Base-by-base conservation (phyloP, 176 grass and related monocot genomes). In the Phoenix dactylifera region DNA sequence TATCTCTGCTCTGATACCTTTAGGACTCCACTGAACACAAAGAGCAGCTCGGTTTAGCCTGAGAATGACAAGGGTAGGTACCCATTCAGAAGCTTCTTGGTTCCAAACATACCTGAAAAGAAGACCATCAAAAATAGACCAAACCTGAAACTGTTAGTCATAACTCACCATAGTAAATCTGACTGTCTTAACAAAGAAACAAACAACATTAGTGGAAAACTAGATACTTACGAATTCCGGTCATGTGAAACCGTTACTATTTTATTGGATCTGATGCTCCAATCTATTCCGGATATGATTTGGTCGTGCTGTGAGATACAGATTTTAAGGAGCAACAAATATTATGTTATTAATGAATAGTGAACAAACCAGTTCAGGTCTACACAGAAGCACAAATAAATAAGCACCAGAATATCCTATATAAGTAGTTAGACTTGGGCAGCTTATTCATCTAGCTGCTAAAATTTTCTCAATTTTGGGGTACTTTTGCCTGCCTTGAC, bases 201-300 rank as follows among this genome's bases (percentile, higher is more conserved):
- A 9, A 73, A 44, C 22, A 64, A 64, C 67, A 75, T 19, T 30
- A 17, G 49, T 12, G 51, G n/a, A 19, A 25, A 7, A 18, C 55
- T 7, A n/a, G 19, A 71, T 58, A 49, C 90, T 95, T 79, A 97
- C 93, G 84, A 91, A 71, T 97, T 97, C 58, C 92, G 78, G 77
- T 97, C 92, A 85, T 97, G 92, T 67, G 92, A 97, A 63, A 88
- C 93, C 17, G 93, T 91, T 28, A 97, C 93, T 3, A 97, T 91
- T 76, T 97, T 97, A 76, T 97, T 97, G 63, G 87, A 80, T 62
- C 67, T 85, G 74, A 64, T 49, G 62, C 87, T 80, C 93, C 93
- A 97, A 61, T 97, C 93, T 59, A 97, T 97, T 73, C 93, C 93
- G 54, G 84, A 97, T 26, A 97, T 80, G 64, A 97, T 83, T 76